Evolutionary conservation across 1,284 basidiomycete species (phyloP).

Genomic region (Rugosomyces carneus): DNA sequence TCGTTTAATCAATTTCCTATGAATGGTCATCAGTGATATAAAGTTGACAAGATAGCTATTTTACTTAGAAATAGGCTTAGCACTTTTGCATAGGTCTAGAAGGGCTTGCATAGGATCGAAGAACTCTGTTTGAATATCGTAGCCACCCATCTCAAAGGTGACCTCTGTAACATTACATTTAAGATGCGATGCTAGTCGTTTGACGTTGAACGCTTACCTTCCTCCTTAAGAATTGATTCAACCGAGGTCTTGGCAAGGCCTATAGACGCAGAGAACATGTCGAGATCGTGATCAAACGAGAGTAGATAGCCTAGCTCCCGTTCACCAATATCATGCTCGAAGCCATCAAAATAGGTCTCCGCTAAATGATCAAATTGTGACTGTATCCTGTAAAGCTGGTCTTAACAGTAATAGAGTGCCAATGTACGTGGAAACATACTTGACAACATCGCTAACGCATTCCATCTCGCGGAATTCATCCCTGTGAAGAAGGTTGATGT

Average conservation of each 20-base stretch:
- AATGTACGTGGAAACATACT: constrained; percentile 45
- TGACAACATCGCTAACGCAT: constrained; percentile 83
- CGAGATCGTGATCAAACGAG: constrained; percentile 83
- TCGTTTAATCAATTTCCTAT: constrained; percentile 80
- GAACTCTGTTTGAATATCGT: constrained; percentile 66
- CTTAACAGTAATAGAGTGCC: not conserved
- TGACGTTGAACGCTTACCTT: constrained; percentile 40
- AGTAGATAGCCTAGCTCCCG: constrained; percentile 79
- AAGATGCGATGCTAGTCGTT: constrained; percentile 3
- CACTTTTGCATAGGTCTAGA: constrained; percentile 74
- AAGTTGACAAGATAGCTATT: not conserved
- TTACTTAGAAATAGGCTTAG: constrained; percentile 77
- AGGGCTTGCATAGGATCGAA: constrained; percentile 79
- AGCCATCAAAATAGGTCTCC: constrained; percentile 77
- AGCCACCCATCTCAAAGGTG: constrained; percentile 63
- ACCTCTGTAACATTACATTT: constrained; percentile 49
- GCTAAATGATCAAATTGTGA: constrained; percentile 88
- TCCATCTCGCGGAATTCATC: constrained; percentile 93
- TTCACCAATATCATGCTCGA: constrained; percentile 83
- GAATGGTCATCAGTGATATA: not conserved
- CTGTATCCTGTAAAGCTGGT: constrained; percentile 55
- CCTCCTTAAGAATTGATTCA: constrained; percentile 65
- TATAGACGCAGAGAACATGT: constrained; percentile 87
- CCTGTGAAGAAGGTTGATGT: constrained; percentile 75
- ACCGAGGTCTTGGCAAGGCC: constrained; percentile 84